Conservation (phyloP, 1,139 yeast species). For the Yamadazyma atmosphaerica region DNA sequence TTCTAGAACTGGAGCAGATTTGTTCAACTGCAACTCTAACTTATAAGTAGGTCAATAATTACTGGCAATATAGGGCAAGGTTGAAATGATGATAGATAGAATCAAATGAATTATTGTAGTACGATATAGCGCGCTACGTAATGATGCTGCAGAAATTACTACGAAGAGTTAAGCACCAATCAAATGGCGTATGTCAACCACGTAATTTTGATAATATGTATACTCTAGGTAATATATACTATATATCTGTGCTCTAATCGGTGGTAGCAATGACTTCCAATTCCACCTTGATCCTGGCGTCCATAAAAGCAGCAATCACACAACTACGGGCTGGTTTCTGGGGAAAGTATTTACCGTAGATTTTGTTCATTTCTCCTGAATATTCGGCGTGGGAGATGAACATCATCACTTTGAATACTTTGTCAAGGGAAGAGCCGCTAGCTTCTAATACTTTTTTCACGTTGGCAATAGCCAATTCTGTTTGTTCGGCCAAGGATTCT, state of each 20-base stretch:
- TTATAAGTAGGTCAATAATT: too few relatives aligned
- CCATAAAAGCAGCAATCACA: slow-evolving; percentile 43
- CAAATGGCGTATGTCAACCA: too few relatives aligned
- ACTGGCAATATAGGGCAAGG: too few relatives aligned
- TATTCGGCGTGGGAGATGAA: slow-evolving; percentile 49
- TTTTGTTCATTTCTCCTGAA: slow-evolving; percentile 44
- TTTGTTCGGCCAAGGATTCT: slow-evolving; percentile 42
- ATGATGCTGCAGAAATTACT: too few relatives aligned
- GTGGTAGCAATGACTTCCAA: slow-evolving; percentile 36
- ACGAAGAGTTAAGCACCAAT: background rate
- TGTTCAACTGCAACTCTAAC: too few relatives aligned
- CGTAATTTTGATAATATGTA: too few relatives aligned
- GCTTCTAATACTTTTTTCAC: slow-evolving; percentile 45
- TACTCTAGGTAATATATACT: too few relatives aligned
- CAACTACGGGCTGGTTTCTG: slow-evolving; percentile 59
- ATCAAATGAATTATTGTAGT: too few relatives aligned
- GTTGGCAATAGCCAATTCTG: slow-evolving; percentile 46
- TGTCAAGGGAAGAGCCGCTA: slow-evolving; percentile 50
- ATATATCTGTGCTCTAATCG: slow-evolving; percentile 19
- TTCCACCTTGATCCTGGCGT: slow-evolving; percentile 34
- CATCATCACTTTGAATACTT: slow-evolving; percentile 52
- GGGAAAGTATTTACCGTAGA: slow-evolving; percentile 47
- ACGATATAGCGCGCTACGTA: too few relatives aligned
- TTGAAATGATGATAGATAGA: too few relatives aligned
- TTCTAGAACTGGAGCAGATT: too few relatives aligned